These are phyloP conservation scores for Helminthosporium solani DNA, from an alignment of 2,329 filamentous ascomycete genomes.

Conservation along the genomic window DNA sequence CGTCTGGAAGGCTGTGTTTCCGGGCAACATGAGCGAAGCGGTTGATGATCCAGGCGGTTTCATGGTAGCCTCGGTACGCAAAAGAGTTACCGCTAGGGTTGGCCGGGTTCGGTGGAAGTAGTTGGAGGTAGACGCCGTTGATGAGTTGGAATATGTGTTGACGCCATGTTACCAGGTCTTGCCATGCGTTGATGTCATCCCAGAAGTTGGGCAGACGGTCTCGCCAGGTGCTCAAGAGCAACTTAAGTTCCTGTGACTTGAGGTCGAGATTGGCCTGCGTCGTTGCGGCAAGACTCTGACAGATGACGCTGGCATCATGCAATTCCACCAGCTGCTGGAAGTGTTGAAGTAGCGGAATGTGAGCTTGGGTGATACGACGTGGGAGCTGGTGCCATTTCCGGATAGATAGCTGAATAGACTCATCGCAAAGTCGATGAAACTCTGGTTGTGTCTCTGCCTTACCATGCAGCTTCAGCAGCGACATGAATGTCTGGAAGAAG, in stretches of 20 bases:
- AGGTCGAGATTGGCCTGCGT: constrained; percentile 82
- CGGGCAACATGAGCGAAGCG: constrained; percentile 95
- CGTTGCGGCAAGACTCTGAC: constrained; percentile 82
- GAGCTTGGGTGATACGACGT: constrained; percentile 86
- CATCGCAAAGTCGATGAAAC: constrained; percentile 88
- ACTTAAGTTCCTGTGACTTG: constrained; percentile 93
- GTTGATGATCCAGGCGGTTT: constrained; percentile 99
- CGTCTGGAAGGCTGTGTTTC: constrained; percentile 94
- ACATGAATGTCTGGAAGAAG: constrained; percentile 99
- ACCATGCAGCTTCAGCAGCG: constrained; percentile 87
- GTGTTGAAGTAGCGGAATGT: constrained; percentile 91
- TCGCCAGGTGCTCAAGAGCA: constrained; percentile 91
- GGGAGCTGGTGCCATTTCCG: constrained; percentile 99
- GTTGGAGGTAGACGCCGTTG: constrained; percentile 85
- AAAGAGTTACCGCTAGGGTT: constrained; percentile 89
- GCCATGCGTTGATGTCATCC: constrained; percentile 99
- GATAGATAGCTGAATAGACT: constrained; percentile 95
- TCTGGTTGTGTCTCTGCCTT: constrained; percentile 78
- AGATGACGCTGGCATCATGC: constrained; percentile 96
- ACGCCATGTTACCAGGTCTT: constrained; percentile 98
- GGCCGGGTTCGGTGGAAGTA: constrained; percentile 72
- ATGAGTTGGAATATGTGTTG: constrained; percentile 99
- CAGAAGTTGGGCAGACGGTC: constrained; percentile 95
- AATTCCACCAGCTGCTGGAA: constrained; percentile 98
- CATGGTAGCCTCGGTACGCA: constrained; percentile 95